Conservation (phyloP, 495 filamentous ascomycete genomes). For the Cercophora scortea region DNA sequence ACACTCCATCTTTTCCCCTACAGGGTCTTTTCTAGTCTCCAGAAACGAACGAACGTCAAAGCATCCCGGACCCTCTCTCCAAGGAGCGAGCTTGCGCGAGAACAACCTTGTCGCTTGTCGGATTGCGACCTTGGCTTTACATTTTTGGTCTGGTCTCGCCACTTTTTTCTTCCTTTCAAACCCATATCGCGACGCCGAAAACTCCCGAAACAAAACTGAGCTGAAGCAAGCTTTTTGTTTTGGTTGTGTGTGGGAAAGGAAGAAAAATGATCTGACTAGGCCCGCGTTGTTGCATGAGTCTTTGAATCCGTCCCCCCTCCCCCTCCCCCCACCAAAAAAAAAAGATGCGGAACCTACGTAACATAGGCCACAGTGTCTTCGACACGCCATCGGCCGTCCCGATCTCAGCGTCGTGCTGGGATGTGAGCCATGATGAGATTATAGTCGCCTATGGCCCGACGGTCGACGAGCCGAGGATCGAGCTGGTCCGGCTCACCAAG, state of each 20-base stretch:
- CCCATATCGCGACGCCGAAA: constrained; percentile 1
- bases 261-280: not conserved
- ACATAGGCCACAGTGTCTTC: constrained; percentile 56
- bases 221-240: not conserved
- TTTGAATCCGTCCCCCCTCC: constrained; percentile 1
- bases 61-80: not conserved
- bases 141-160: not conserved
- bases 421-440: constrained; percentile 59
- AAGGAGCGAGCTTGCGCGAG: not conserved
- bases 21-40: not conserved
- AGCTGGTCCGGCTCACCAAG: constrained; percentile 50
- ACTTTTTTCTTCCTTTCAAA: constrained; percentile 1
- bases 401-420: constrained; percentile 71
- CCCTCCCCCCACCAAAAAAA: too few species aligned
- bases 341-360: constrained; percentile 77
- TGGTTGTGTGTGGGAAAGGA: not conserved
- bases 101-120: not conserved
- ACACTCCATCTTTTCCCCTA: not conserved
- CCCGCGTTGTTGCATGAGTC: not conserved
- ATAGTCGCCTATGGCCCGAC: constrained; percentile 72
- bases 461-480: constrained; percentile 51
- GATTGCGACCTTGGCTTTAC: not conserved
- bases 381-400: constrained; percentile 29
- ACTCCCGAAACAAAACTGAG: constrained; percentile 1
- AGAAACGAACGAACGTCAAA: not conserved